phyloP scores from a whole-genome alignment of 2,329 filamentous ascomycete species.

The Diaporthe longicolla region DNA sequence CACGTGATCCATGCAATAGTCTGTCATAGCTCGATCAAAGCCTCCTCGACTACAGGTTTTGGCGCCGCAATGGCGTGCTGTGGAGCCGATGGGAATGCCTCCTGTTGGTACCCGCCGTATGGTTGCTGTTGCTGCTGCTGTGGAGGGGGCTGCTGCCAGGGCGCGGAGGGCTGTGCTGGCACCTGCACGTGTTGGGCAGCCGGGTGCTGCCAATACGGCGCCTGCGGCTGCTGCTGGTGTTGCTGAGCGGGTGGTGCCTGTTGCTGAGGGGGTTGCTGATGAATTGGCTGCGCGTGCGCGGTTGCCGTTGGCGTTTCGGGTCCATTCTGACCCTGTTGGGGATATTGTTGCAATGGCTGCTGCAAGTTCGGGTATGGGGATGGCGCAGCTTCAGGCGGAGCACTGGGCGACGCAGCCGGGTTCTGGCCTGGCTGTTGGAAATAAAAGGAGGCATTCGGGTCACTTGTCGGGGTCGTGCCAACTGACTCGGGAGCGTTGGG shows the following conservation, averaged over 20 bases:
- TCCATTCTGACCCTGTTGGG: conserved; percentile 52
- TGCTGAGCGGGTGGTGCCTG: conserved; percentile 49
- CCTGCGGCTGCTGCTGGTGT: conserved; percentile 50
- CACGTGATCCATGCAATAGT: background rate
- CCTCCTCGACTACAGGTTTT: conserved; percentile 77
- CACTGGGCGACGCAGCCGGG: conserved; percentile 55
- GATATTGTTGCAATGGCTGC: conserved; percentile 39
- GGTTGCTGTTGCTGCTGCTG: conserved; percentile 46
- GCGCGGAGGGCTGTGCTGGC: conserved; percentile 58
- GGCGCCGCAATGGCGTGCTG: conserved; percentile 68
- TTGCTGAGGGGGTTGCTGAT: conserved; percentile 47
- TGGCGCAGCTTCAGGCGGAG: conserved; percentile 58
- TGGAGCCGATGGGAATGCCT: conserved; percentile 76
- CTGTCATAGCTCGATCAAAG: conserved; percentile 80
- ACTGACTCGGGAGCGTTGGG: conserved; percentile 52
- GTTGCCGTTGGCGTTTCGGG: conserved; percentile 56
- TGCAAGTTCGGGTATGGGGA: conserved; percentile 69
- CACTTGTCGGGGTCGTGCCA: conserved; percentile 56
- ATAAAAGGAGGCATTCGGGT: conserved; percentile 72
- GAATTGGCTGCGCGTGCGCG: conserved; percentile 55
- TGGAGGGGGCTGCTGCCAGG: conserved; percentile 51
- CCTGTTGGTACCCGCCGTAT: conserved; percentile 68
- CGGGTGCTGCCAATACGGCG: conserved; percentile 65
- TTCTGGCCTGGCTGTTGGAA: conserved; percentile 60
- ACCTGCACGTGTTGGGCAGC: conserved; percentile 57